These are phyloP conservation scores for Pseudonectria buxi DNA, from an alignment of 2,329 filamentous ascomycete genomes.

Conservation along the genomic window DNA sequence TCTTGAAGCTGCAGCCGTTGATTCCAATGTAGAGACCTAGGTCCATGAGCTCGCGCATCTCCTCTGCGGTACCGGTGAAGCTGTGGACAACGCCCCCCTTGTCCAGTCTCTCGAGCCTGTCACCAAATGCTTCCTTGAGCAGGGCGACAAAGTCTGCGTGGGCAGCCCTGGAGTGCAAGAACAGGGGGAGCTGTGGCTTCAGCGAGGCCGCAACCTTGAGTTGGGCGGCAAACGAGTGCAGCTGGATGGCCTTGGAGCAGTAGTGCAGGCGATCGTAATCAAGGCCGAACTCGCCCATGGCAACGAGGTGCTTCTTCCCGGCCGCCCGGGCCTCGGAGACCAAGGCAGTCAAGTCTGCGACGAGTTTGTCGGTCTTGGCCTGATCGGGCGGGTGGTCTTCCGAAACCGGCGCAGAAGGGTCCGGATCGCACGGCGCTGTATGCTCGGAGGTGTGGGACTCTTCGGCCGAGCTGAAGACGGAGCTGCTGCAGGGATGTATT, in stretches of 20 bases:
- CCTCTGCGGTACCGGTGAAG: conserved; percentile 82
- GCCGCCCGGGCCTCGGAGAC: conserved; percentile 50
- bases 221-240: conserved; percentile 79
- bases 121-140: conserved; percentile 52
- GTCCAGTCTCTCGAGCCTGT: conserved; percentile 57
- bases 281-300: conserved; percentile 91
- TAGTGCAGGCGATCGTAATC: conserved; percentile 91
- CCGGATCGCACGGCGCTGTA: conserved; percentile 47
- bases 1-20: conserved; percentile 96
- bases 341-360: conserved; percentile 57
- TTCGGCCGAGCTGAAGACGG: conserved; percentile 60
- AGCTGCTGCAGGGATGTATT: conserved; percentile 85
- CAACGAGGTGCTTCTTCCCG: conserved; percentile 48
- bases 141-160: conserved; percentile 75
- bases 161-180: conserved; percentile 85
- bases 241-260: conserved; percentile 70
- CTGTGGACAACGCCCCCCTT: conserved; percentile 84
- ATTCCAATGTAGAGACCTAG: conserved; percentile 87
- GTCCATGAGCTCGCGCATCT: conserved; percentile 74
- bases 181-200: conserved; percentile 74
- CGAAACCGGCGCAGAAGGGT: conserved; percentile 39
- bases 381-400: conserved; percentile 43
- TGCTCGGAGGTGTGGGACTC: conserved; percentile 39
- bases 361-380: conserved; percentile 39
- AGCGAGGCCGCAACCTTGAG: conserved; percentile 65